phyloP scores from a whole-genome alignment of 495 filamentous ascomycete genomes.

The Penicillium soppii region DNA sequence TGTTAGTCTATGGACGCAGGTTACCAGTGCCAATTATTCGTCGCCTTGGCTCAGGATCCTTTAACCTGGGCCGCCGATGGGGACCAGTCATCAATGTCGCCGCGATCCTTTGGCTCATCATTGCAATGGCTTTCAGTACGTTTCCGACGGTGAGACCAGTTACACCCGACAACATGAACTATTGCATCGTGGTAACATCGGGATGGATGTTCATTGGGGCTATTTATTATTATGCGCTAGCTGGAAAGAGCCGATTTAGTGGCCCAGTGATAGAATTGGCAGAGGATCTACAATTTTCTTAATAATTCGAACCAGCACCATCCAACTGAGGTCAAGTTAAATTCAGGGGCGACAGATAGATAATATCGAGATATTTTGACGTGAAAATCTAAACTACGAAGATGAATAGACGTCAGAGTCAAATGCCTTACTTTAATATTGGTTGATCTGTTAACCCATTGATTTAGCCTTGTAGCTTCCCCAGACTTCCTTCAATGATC shows the following conservation, averaged over 20 bases:
- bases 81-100: constrained; percentile 15
- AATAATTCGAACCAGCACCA: no score
- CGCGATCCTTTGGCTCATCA: constrained; percentile 18
- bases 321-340: no score
- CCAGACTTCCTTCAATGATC: no score
- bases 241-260: constrained; percentile 16
- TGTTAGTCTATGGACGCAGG: constrained; percentile 21
- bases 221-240: constrained; percentile 19
- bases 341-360: no score
- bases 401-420: no score
- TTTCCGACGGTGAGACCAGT: constrained; percentile 24
- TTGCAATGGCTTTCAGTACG: constrained; percentile 26
- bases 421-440: no score
- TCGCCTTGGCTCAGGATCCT: constrained; percentile 7
- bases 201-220: constrained; percentile 21
- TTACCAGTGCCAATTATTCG: not conserved
- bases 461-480: no score
- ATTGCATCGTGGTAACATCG: constrained; percentile 24
- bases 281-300: constrained; percentile 15
- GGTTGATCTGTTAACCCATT: no score
- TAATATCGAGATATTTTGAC: no score
- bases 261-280: constrained; percentile 20
- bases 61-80: constrained; percentile 17
- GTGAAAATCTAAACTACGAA: no score
- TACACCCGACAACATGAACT: constrained; percentile 24